These are phyloP conservation scores for Pyrus bretschneideri DNA, from an alignment of 306 rosid genomes.

Conservation along the genomic window DNA sequence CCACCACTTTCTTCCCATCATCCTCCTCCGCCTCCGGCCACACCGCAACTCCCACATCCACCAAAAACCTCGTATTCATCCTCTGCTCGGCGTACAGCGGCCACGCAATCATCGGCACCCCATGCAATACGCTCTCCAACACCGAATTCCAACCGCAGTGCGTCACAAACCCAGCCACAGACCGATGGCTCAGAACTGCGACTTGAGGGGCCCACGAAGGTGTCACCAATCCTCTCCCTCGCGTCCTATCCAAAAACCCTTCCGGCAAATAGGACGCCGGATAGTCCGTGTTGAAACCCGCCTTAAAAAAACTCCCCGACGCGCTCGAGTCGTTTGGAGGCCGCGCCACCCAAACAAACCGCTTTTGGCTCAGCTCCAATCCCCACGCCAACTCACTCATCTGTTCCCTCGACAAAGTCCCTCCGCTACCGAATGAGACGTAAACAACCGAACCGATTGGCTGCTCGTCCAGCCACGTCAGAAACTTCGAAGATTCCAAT, in stretches of 20 bases:
- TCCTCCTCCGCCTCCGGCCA: not conserved
- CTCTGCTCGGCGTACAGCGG: slow-evolving; percentile 25
- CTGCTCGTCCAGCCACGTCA: slow-evolving; percentile 55
- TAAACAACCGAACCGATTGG: slow-evolving; percentile 44
- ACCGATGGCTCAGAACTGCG: not conserved
- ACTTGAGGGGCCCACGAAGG: slow-evolving; percentile 20
- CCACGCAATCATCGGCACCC: slow-evolving; percentile 21
- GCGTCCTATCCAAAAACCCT: slow-evolving; percentile 16
- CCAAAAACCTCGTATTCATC: slow-evolving; percentile 11
- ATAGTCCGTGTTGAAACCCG: not conserved
- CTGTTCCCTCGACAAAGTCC: slow-evolving; percentile 35
- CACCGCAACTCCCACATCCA: slow-evolving; percentile 5
- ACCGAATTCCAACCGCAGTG: slow-evolving; percentile 28
- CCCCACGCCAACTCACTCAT: slow-evolving; percentile 38
- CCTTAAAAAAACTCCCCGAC: not conserved
- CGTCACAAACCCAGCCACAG: slow-evolving; percentile 19
- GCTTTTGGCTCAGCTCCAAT: slow-evolving; percentile 40
- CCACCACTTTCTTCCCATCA: not conserved
- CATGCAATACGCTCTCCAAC: slow-evolving; percentile 7
- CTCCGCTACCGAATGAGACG: slow-evolving; percentile 56
- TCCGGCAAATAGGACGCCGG: not conserved
- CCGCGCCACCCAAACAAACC: slow-evolving; percentile 49
- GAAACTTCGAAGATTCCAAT: not conserved
- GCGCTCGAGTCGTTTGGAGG: slow-evolving; percentile 34
- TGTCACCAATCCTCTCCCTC: slow-evolving; percentile 1